A percentile compares a stretch with the other conserved stretches of the same genome.
These are phyloP conservation scores for Juncus effusus DNA, from an alignment of 176 grass and related monocot genomes.

Conservation along the genomic window DNA sequence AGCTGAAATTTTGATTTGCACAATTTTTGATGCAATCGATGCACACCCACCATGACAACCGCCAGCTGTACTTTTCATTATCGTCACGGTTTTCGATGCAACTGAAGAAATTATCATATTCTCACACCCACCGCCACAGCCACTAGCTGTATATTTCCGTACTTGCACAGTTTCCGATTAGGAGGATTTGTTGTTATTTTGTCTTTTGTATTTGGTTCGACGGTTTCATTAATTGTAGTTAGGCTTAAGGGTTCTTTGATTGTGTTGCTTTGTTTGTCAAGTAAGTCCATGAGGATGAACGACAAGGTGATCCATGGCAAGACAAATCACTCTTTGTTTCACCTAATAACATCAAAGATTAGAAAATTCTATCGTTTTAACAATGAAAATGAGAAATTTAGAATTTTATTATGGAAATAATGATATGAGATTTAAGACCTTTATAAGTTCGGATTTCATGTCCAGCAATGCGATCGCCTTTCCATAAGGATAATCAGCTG, in stretches of 20 bases:
- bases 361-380: neutral
- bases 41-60: no score
- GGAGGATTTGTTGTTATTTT: no score
- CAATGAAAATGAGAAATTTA: neutral
- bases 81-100: no score
- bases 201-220: no score
- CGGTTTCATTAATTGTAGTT: no score
- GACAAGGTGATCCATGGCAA: constrained; percentile 41
- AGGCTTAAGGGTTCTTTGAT: neutral
- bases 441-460: constrained; percentile 41
- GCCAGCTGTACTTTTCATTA: no score
- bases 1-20: no score
- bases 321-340: constrained; percentile 50
- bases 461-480: constrained; percentile 60
- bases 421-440: constrained; percentile 30
- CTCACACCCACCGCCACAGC: no score
- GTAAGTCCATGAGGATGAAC: constrained; percentile 13
- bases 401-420: neutral
- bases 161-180: no score
- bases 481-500: constrained; percentile 54
- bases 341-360: constrained; percentile 30
- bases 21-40: no score
- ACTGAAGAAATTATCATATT: no score
- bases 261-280: neutral
- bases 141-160: no score